Evolutionary conservation across 2,329 filamentous ascomycete species (phyloP), one percentile per base, ranked within the genome.

Genomic region (Fusarium transvaalense): DNA sequence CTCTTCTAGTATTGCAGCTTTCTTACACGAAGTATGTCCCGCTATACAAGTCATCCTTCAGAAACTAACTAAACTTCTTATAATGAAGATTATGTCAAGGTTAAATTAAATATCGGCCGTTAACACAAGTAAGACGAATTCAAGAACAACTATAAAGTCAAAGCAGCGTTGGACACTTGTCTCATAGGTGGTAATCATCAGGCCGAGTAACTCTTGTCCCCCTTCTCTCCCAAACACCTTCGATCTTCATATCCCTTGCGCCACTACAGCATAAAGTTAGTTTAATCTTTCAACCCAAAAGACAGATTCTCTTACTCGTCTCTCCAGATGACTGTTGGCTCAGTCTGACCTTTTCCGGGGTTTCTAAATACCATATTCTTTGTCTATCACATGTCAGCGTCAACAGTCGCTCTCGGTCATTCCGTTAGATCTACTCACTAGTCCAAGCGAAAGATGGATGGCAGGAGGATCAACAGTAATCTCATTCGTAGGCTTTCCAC

Each of bases 351-450:
- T 8, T 66, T 64, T 10, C 43, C 46, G 1, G 72, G 72, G 7
- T 74, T 75, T 43, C 72, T 53, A 25, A 74, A 75, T 15, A 75
- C 71, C 37, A 74, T 75, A 2, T 72, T 74, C 54, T 64, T 74
- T 10, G 64, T 74, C 71, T 74, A 10, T 3, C 1, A 0, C 4
- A 6, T 2, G 19, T 64, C 25, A 69, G 61, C 43, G 9, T 14
- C 14, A 35, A 17, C 6, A 27, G 1, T 27, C 8, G 2, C 2
- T 4, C 1, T 13, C 1, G 23, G 5, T 3, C 7, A 7, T 15
- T 9, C 0, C 7, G 3, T 1, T 1, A 3, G 17, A 1, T 2
- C 15, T 12, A 37, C 71, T 27, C 62, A 74, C 71, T 56, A 74
- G n/a, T 27, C 72, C 72, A 0, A 74, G 39, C 2, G 61, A 72